These are phyloP conservation scores for Dryadomyces quercivorus DNA, from an alignment of 2,329 filamentous ascomycete species.

Conservation along the genomic window DNA sequence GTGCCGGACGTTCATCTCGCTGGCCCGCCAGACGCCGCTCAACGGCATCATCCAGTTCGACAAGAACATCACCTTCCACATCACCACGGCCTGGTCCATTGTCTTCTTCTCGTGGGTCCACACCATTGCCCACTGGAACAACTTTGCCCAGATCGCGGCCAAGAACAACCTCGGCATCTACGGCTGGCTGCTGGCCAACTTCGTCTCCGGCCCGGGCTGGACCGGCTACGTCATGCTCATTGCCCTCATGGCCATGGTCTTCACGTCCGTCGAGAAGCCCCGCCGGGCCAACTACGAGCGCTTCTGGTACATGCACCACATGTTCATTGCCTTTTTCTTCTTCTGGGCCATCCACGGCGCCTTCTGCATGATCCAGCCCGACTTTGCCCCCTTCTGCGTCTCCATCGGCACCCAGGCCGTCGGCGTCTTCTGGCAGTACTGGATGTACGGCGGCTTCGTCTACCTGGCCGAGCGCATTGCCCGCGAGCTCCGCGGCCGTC, in stretches of 20 bases:
- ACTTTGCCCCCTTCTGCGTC: conserved; percentile 66
- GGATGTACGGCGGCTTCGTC: conserved; percentile 69
- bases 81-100: conserved; percentile 74
- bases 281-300: conserved; percentile 74
- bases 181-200: conserved; percentile 66
- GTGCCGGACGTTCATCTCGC: conserved; percentile 72
- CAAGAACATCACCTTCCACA: conserved; percentile 85
- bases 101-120: conserved; percentile 83
- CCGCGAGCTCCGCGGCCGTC: conserved; percentile 64
- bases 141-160: conserved; percentile 64
- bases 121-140: conserved; percentile 79
- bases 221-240: conserved; percentile 77
- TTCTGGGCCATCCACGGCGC: conserved; percentile 86
- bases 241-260: conserved; percentile 64
- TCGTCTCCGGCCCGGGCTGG: conserved; percentile 72
- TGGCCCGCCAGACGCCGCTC: conserved; percentile 66
- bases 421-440: conserved; percentile 83
- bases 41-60: conserved; percentile 83
- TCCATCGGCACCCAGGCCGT: conserved; percentile 52
- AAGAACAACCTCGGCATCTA: conserved; percentile 67
- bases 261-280: conserved; percentile 66
- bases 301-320: conserved; percentile 85
- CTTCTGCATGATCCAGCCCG: conserved; percentile 83
- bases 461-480: conserved; percentile 72
- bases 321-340: conserved; percentile 79